phyloP scores from a whole-genome alignment of 2,329 filamentous ascomycete genomes.

The Alternaria angustiovoidea region DNA sequence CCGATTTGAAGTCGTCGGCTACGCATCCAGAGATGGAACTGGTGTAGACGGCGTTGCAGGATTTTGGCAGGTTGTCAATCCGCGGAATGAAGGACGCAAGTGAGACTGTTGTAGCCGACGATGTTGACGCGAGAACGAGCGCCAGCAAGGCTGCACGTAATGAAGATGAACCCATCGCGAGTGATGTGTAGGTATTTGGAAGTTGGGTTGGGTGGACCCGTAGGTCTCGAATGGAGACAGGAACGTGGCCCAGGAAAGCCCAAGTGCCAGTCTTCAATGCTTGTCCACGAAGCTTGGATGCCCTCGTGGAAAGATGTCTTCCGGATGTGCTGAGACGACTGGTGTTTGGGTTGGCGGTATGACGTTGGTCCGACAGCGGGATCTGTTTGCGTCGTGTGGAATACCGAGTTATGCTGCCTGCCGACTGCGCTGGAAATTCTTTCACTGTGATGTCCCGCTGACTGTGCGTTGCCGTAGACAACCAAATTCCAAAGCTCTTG shows the following conservation, averaged over 20 bases:
- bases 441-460: slow-evolving; percentile 17
- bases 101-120: slow-evolving; percentile 46
- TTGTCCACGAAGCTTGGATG: slow-evolving; percentile 13
- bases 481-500: slow-evolving; percentile 7
- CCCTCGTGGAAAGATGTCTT: slow-evolving; percentile 15
- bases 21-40: slow-evolving; percentile 52
- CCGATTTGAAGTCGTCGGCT: slow-evolving; percentile 49
- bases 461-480: slow-evolving; percentile 26
- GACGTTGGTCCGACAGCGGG: slow-evolving; percentile 39
- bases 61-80: slow-evolving; percentile 49
- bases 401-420: slow-evolving; percentile 27
- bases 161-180: slow-evolving; percentile 34
- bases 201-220: slow-evolving; percentile 11
- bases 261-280: slow-evolving; percentile 20
- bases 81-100: slow-evolving; percentile 57
- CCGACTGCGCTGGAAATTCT: slow-evolving; percentile 14
- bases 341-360: slow-evolving; percentile 29
- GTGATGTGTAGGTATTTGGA: slow-evolving; percentile 17
- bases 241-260: slow-evolving; percentile 12
- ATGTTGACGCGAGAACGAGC: slow-evolving; percentile 32
- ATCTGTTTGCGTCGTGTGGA: slow-evolving; percentile 27
- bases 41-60: slow-evolving; percentile 54
- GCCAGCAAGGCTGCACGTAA: slow-evolving; percentile 28
- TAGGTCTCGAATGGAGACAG: slow-evolving; percentile 14
- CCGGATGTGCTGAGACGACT: slow-evolving; percentile 36